Evolutionary conservation across 2,329 filamentous ascomycete genomes (phyloP).

Genomic region (Fusarium fracticaudum): DNA sequence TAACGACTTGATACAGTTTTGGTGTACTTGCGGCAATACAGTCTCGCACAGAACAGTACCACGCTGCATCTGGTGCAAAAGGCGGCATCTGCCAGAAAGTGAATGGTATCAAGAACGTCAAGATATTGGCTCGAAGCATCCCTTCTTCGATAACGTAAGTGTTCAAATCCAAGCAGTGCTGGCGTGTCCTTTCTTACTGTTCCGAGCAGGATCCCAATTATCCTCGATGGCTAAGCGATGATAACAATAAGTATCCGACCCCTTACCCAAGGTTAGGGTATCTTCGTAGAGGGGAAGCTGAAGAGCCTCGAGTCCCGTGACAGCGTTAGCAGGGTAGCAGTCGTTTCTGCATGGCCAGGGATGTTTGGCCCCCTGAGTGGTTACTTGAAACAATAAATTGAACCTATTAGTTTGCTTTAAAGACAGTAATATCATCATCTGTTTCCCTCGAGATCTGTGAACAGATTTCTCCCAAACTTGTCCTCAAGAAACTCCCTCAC

Average conservation of each 20-base stretch:
- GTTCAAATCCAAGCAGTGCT: rapidly evolving
- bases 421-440: neutral
- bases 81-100: slow-evolving; percentile 13
- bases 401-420: rapidly evolving
- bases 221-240: slow-evolving; percentile 13
- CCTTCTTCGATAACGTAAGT: slow-evolving; percentile 28
- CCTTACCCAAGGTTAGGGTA: slow-evolving; percentile 4
- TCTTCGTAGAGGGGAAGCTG: neutral
- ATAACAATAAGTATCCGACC: neutral
- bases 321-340: rapidly evolving
- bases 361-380: neutral
- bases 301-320: rapidly evolving
- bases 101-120: slow-evolving; percentile 8
- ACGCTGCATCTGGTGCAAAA: slow-evolving; percentile 30
- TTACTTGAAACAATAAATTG: neutral
- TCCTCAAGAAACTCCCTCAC: neutral
- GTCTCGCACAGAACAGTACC: neutral
- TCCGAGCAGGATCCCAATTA: neutral
- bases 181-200: rapidly evolving
- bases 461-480: neutral
- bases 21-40: slow-evolving; percentile 20
- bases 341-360: neutral
- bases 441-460: neutral
- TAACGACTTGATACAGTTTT: neutral
- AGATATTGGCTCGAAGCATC: neutral